A percentile compares a stretch with the other conserved stretches of the same genome.
phyloP scores from a whole-genome alignment of 352 stramenopile species.

The Thalassiosira oceanica region DNA sequence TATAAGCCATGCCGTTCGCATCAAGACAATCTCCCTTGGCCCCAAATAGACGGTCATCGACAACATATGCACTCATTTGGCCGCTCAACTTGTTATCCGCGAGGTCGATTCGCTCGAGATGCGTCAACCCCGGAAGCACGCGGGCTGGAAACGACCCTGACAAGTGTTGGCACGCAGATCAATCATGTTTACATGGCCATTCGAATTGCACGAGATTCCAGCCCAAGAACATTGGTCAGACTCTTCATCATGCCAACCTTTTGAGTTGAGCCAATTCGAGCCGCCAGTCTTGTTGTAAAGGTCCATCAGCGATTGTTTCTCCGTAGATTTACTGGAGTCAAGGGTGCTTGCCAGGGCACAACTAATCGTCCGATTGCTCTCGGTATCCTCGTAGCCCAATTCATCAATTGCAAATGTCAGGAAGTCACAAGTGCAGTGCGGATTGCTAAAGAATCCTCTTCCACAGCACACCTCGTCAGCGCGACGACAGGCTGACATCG shows the following conservation, averaged over 20 bases:
- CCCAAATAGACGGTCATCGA: no score
- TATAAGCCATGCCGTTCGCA: no score
- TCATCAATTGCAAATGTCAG: not conserved
- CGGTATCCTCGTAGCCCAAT: no score
- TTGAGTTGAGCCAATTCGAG: conserved; percentile 23
- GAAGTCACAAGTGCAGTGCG: no score
- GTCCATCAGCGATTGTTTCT: not conserved
- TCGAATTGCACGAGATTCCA: conserved; percentile 24
- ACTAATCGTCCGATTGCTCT: no score
- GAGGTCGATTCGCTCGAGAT: conserved; percentile 8
- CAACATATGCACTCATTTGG: no score
- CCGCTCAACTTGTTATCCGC: conserved; percentile 1
- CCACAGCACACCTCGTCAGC: no score
- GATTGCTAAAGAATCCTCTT: no score
- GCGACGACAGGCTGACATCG: no score
- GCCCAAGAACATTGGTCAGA: conserved; percentile 27
- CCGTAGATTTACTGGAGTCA: not conserved
- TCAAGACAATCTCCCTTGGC: no score
- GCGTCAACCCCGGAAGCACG: conserved; percentile 1
- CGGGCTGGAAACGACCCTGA: conserved; percentile 3
- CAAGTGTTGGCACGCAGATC: conserved; percentile 29
- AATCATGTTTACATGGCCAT: conserved; percentile 10
- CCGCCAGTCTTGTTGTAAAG: conserved; percentile 19
- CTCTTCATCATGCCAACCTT: conserved; percentile 24
- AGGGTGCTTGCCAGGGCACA: no score